Evolutionary conservation across 345 rosid genomes (phyloP), one percentile per base, ranked within the genome.

Genomic region (Salix brachista): DNA sequence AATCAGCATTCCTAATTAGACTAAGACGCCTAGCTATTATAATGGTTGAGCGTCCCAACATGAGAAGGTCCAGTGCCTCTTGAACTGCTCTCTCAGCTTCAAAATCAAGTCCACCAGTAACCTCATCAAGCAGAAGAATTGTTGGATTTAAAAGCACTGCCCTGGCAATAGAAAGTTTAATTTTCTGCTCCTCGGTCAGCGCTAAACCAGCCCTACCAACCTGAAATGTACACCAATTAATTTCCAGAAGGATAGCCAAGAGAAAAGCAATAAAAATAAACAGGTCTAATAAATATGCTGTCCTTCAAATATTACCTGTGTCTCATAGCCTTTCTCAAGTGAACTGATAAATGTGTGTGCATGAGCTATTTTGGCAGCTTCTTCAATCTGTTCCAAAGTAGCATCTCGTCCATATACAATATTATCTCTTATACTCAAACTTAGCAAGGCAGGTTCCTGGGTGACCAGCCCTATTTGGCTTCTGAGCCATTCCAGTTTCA

Each of bases 81-180:
- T 96, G 98, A 76, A 93, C 99, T 79, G 87, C 85, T 86, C 83
- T 91, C 89, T 96, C 99, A 85, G 99, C 98, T 86, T 96, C 97
- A 89, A 92, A 90, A 87, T 93, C 98, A 78, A 96, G 98, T 71
- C 97, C 99, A 73, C 97, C 97, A 48, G 99, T 96, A 75, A 92
- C 99, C 89, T 96, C 99, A 74, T 96, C 99, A 77, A 96, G 99
- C 70, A 96, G 85, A 80, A 96, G 98, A 83, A 96, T 86, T 39
- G 92, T 80, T 30, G 98, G 99, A 83, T 89, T 90, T 79, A 93
- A 84, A 77, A 96, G 94, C 80, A 96, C 98, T 17, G 99, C 99
- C 84, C 99, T 93, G 73, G 99, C 99, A 82, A 96, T 93, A 30
- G 99, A 93, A 67, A 96, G 87, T 79, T 92, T 93, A 77, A 93